A percentile compares a stretch with the other conserved stretches of the same genome.
Conservation (phyloP, 2,329 filamentous ascomycete species). For the Fusarium sp. region DNA sequence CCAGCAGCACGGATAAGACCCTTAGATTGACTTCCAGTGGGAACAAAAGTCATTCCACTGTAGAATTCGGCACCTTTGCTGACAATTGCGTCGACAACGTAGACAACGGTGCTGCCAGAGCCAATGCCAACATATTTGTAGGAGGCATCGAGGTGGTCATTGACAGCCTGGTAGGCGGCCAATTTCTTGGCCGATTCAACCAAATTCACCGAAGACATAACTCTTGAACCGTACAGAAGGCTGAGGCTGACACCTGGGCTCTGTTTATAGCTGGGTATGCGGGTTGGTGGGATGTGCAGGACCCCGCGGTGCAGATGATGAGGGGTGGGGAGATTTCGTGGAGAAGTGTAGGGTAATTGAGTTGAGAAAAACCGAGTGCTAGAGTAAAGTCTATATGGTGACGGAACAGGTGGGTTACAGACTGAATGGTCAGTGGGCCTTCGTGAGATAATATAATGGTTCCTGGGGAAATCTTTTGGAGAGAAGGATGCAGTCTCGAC, state of each 20-base stretch:
- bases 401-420: background rate
- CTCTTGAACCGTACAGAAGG: constrained; percentile 32
- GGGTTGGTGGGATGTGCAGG: constrained; percentile 31
- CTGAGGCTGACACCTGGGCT: constrained; percentile 34
- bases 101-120: constrained; percentile 84
- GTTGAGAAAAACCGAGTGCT: constrained; percentile 8
- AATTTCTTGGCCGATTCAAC: constrained; percentile 81
- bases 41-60: constrained; percentile 82
- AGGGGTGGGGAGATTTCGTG: constrained; percentile 34
- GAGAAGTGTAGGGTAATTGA: constrained; percentile 35
- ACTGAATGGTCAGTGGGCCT: background rate
- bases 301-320: constrained; percentile 36
- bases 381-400: background rate
- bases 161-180: constrained; percentile 80
- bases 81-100: constrained; percentile 85
- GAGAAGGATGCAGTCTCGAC: constrained; percentile 19
- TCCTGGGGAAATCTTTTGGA: background rate
- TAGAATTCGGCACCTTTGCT: constrained; percentile 68
- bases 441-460: background rate
- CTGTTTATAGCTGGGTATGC: constrained; percentile 29
- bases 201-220: constrained; percentile 57
- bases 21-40: constrained; percentile 91
- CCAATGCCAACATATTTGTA: constrained; percentile 82
- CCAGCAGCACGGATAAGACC: constrained; percentile 86
- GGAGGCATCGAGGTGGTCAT: constrained; percentile 75